Percentiles rank a stretch among this genome's conserved stretches.
Conservation (phyloP, 2,329 filamentous ascomycete species). For the Fusarium sp. region DNA sequence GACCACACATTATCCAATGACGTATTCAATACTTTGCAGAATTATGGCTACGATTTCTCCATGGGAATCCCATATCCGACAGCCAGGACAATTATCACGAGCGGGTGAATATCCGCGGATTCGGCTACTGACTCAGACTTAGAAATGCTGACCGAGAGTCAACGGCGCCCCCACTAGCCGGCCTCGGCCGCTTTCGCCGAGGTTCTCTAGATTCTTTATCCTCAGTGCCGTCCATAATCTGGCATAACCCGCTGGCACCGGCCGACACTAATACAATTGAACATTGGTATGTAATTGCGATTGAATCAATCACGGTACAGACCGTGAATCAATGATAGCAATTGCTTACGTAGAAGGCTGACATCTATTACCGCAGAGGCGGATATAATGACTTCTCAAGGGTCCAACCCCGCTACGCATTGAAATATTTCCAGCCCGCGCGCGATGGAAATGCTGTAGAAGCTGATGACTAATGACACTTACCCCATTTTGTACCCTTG, state of each 20-base stretch:
- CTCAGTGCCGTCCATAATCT: not conserved
- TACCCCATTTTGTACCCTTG: constrained; percentile 27
- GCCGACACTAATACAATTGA: not conserved
- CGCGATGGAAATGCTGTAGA: constrained; percentile 25
- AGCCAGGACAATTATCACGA: not conserved
- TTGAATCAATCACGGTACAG: too few species aligned
- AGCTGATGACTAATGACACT: constrained; percentile 39
- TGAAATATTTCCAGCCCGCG: constrained; percentile 28
- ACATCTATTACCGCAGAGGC: not conserved
- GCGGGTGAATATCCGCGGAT: constrained; percentile 14
- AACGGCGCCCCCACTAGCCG: constrained; percentile 29
- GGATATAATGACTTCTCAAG: constrained; percentile 14
- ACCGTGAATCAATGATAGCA: not conserved
- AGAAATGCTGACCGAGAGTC: constrained; percentile 38
- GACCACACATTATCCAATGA: too few species aligned
- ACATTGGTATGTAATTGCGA: too few species aligned
- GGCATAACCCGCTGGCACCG: not conserved
- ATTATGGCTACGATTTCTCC: too few species aligned
- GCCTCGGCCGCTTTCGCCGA: constrained; percentile 40
- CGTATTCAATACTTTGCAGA: too few species aligned
- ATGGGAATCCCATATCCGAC: constrained; percentile 10
- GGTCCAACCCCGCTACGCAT: constrained; percentile 7
- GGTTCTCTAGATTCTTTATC: constrained; percentile 26
- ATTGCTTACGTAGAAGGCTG: constrained; percentile 10
- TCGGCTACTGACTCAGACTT: constrained; percentile 33